phyloP scores from a whole-genome alignment of 768 basidiomycete genomes.

The Pisolithus albus region DNA sequence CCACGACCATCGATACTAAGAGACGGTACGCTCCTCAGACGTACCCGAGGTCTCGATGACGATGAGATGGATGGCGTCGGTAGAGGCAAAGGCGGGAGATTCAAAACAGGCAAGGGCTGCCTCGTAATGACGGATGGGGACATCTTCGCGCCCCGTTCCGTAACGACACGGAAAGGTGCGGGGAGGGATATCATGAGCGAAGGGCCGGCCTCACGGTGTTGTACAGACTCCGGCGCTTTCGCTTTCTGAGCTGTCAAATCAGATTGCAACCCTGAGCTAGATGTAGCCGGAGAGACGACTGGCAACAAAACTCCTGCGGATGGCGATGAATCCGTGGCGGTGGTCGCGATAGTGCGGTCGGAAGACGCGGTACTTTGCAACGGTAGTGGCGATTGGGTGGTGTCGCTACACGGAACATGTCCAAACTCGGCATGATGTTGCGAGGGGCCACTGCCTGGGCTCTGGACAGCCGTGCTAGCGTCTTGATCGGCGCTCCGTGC shows the following conservation, averaged over 20 bases:
- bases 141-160: conserved; percentile 35
- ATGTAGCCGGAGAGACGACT: background rate
- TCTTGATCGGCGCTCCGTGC: conserved; percentile 3
- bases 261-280: too few species aligned
- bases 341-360: conserved; percentile 7
- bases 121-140: conserved; percentile 41
- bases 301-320: conserved; percentile 1
- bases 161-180: conserved; percentile 17
- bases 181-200: conserved; percentile 12
- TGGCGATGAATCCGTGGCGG: background rate
- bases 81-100: conserved; percentile 43
- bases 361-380: conserved; percentile 4
- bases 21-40: conserved; percentile 51
- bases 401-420: background rate
- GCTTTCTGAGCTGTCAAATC: background rate
- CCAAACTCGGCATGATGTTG: conserved; percentile 5
- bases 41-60: conserved; percentile 16
- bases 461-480: background rate
- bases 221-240: background rate
- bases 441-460: background rate
- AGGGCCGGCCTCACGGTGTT: conserved; percentile 4
- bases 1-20: conserved; percentile 34
- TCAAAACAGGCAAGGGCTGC: conserved; percentile 40
- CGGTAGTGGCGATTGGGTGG: conserved; percentile 14
- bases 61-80: conserved; percentile 13